These are phyloP conservation scores for Poronia punctata DNA, from an alignment of 495 filamentous ascomycete species.

Conservation along the genomic window DNA sequence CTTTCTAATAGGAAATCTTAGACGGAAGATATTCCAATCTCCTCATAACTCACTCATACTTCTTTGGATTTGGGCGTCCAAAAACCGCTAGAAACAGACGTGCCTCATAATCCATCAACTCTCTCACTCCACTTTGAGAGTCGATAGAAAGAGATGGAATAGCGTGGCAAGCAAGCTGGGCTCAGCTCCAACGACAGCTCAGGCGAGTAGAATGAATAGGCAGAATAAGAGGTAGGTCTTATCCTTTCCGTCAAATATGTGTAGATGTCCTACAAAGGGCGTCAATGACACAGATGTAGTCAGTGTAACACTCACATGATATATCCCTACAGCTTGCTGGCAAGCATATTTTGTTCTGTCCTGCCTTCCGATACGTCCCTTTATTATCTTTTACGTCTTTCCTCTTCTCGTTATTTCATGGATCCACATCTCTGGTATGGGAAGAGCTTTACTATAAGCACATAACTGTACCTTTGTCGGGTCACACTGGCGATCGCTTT, in stretches of 20 bases:
- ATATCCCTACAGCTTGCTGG: background rate
- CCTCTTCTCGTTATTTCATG: background rate
- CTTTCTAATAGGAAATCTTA: too few species aligned
- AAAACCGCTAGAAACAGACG: too few species aligned
- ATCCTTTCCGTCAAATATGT: slow-evolving; percentile 1
- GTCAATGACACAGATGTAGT: background rate
- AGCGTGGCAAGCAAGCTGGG: slow-evolving; percentile 3
- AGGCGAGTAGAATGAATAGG: background rate
- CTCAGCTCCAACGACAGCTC: slow-evolving; percentile 4
- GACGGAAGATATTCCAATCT: too few species aligned
- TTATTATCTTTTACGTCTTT: too few species aligned
- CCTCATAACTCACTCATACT: too few species aligned
- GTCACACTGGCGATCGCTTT: background rate
- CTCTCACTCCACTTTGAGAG: background rate
- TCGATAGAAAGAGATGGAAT: slow-evolving; percentile 12
- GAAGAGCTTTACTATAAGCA: background rate
- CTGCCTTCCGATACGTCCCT: background rate
- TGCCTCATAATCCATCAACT: too few species aligned
- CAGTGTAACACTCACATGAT: background rate
- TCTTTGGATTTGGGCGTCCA: too few species aligned
- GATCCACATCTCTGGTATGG: background rate
- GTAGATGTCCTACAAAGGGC: slow-evolving; percentile 6
- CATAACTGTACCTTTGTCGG: background rate
- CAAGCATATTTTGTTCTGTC: background rate
- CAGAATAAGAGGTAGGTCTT: background rate